A percentile compares a stretch with the other conserved stretches of the same genome.
Conservation (phyloP, 1,139 yeast species). For the Candida sojae region DNA sequence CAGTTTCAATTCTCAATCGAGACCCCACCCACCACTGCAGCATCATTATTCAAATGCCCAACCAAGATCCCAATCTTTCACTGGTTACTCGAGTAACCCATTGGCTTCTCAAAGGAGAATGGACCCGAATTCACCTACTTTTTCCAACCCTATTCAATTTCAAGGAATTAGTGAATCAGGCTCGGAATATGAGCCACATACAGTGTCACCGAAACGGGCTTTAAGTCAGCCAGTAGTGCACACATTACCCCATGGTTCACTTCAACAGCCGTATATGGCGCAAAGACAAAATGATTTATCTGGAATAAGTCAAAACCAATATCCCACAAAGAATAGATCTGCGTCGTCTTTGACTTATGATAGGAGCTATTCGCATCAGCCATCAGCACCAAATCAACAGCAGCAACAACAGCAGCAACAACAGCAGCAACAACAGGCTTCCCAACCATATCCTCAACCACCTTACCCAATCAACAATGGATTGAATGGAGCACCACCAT, state of each 20-base stretch:
- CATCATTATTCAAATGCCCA: conserved; percentile 1
- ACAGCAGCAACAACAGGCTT: conserved; percentile 8
- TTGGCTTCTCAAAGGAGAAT: neutral
- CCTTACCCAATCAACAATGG: conserved; percentile 9
- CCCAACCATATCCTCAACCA: neutral
- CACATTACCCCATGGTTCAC: neutral
- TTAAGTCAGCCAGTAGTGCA: neutral
- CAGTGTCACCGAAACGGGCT: conserved; percentile 1
- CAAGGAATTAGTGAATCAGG: neutral
- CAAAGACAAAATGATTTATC: conserved; percentile 12
- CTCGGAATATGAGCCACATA: neutral
- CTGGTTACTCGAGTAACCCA: neutral
- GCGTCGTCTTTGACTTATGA: conserved; percentile 11
- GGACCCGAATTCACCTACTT: conserved; percentile 4
- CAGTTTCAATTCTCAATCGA: conserved; percentile 1
- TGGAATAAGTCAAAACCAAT: conserved; percentile 9
- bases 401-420: conserved; percentile 9
- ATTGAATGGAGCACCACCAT: conserved; percentile 1
- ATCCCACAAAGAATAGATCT: conserved; percentile 6
- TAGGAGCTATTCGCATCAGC: neutral
- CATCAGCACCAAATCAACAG: conserved; percentile 10
- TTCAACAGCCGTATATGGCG: conserved; percentile 10
- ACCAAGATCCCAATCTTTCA: conserved; percentile 4
- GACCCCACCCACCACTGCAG: conserved; percentile 6
- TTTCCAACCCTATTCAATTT: neutral